Evolutionary conservation across 345 rosid genomes (phyloP).

Genomic region (Aethionema arabicum): DNA sequence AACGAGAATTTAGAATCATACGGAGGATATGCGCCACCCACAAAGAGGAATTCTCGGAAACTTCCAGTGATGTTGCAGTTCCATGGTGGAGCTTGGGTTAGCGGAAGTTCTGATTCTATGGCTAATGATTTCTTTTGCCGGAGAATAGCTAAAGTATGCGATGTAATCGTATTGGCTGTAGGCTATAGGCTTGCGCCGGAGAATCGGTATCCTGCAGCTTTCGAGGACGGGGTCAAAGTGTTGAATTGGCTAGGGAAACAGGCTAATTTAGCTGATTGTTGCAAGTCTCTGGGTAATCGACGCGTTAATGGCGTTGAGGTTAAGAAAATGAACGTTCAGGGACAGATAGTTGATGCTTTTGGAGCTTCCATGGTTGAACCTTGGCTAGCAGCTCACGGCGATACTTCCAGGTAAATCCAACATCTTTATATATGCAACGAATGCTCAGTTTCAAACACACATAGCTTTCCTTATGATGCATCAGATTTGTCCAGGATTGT

Average conservation of each 20-base stretch:
- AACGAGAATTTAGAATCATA: slow-evolving; percentile 38
- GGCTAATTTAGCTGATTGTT: slow-evolving; percentile 61
- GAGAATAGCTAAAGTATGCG: slow-evolving; percentile 69
- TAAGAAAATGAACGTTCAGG: slow-evolving; percentile 36
- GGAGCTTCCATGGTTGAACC: slow-evolving; percentile 84
- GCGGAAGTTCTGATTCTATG: slow-evolving; percentile 68
- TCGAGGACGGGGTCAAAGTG: slow-evolving; percentile 80
- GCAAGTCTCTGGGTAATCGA: slow-evolving; percentile 43
- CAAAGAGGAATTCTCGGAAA: slow-evolving; percentile 40
- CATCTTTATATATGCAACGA: not conserved
- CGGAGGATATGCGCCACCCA: slow-evolving; percentile 61
- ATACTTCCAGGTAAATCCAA: slow-evolving; percentile 52
- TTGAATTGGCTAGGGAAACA: slow-evolving; percentile 82
- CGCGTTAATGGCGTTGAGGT: slow-evolving; percentile 36
- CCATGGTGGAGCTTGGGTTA: slow-evolving; percentile 92
- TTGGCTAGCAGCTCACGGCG: slow-evolving; percentile 78
- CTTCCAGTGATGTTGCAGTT: slow-evolving; percentile 87
- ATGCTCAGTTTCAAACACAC: not conserved
- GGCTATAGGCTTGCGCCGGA: slow-evolving; percentile 93
- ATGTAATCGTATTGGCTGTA: slow-evolving; percentile 73
- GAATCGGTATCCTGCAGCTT: slow-evolving; percentile 72
- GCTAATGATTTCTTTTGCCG: slow-evolving; percentile 71
- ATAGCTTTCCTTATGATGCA: not conserved
- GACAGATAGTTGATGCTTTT: slow-evolving; percentile 59
- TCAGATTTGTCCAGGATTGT: slow-evolving; percentile 6